These are phyloP conservation scores for Chrysanthemum makinoi DNA, from an alignment of 129 eudicot species.

Conservation along the genomic window DNA sequence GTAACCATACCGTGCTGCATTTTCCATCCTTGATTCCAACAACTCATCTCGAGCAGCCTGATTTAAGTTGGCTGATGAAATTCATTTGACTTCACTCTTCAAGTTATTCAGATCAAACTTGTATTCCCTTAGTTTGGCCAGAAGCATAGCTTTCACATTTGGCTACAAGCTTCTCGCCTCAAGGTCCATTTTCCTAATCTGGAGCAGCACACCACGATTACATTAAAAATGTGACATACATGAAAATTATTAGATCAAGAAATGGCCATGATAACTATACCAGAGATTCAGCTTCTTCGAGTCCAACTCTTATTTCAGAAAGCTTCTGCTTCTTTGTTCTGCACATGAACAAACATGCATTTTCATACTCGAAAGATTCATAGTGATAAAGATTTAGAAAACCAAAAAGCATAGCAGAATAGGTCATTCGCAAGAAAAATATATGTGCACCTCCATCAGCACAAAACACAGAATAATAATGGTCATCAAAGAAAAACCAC, in stretches of 20 bases:
- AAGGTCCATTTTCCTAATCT: slow-evolving; percentile 72
- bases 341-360: neutral
- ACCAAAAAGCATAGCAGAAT: neutral
- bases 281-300: slow-evolving; percentile 18
- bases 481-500: neutral
- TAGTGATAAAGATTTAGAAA: neutral
- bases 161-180: slow-evolving; percentile 77
- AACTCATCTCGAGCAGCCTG: slow-evolving; percentile 65
- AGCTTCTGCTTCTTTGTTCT: slow-evolving; percentile 21
- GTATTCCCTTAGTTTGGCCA: slow-evolving; percentile 66
- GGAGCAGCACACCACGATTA: slow-evolving; percentile 9
- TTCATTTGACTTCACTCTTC: slow-evolving; percentile 61
- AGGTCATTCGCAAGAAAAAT: neutral
- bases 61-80: slow-evolving; percentile 51
- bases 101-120: slow-evolving; percentile 62
- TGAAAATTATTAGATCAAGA: neutral
- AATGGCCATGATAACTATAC: neutral
- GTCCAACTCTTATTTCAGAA: slow-evolving; percentile 17
- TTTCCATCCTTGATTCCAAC: slow-evolving; percentile 63
- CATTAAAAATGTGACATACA: neutral
- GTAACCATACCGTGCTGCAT: slow-evolving; percentile 45
- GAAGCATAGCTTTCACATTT: slow-evolving; percentile 60
- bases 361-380: neutral
- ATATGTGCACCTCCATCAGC: neutral
- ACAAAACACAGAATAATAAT: neutral